phyloP scores from a whole-genome alignment of 1,284 basidiomycete genomes.

The Leccinum fallax region DNA sequence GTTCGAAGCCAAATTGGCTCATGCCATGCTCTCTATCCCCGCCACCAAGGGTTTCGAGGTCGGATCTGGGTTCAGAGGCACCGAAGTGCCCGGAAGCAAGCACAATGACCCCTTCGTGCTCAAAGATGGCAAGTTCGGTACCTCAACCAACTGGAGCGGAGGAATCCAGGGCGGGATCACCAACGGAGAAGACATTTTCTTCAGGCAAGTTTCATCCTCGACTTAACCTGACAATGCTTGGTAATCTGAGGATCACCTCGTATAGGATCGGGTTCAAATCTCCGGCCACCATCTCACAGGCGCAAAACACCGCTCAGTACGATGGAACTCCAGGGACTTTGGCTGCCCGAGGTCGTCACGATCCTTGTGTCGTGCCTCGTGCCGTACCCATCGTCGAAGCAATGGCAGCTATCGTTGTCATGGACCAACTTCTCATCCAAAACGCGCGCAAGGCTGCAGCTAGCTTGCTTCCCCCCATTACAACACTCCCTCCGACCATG shows the following conservation, averaged over 20 bases:
- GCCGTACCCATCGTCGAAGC: conserved; percentile 99
- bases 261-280: conserved; percentile 94
- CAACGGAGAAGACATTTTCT: conserved; percentile 98
- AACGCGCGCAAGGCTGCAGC: conserved; percentile 76
- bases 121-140: conserved; percentile 79
- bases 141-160: conserved; percentile 94
- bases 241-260: conserved; percentile 8
- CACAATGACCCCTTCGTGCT: conserved; percentile 93
- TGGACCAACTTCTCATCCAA: conserved; percentile 91
- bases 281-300: conserved; percentile 95
- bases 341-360: conserved; percentile 91
- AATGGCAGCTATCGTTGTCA: conserved; percentile 95
- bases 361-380: conserved; percentile 97
- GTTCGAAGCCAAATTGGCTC: conserved; percentile 93
- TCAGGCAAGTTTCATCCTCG: conserved; percentile 60
- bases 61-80: conserved; percentile 95
- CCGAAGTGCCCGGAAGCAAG: conserved; percentile 89
- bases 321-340: conserved; percentile 87
- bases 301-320: conserved; percentile 91
- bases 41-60: conserved; percentile 99
- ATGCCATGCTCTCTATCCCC: conserved; percentile 99
- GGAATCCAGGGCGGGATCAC: conserved; percentile 98
- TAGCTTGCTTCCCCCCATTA: conserved; percentile 71
- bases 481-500: conserved; percentile 88
- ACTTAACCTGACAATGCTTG: not conserved